Conservation (phyloP, 202 grass and related monocot species). For the Elaeis oleifera region DNA sequence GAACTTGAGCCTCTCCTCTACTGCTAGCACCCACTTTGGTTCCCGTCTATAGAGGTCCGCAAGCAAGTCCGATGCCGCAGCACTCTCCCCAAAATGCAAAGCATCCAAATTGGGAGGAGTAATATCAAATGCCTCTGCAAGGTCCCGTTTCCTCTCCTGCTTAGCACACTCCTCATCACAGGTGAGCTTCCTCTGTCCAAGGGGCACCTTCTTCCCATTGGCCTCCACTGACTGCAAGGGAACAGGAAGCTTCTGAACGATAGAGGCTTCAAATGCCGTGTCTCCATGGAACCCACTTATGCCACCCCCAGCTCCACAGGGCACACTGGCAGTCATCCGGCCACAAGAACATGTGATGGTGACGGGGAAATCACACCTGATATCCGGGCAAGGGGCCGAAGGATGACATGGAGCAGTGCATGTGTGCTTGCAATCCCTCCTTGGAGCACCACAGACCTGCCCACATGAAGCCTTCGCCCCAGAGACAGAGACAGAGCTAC, state of each 20-base stretch:
- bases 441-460: constrained; percentile 72
- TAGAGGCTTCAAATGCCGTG: constrained; percentile 47
- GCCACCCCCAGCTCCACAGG: constrained; percentile 62
- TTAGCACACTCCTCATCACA: constrained; percentile 93
- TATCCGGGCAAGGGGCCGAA: constrained; percentile 56
- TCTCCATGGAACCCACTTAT: constrained; percentile 25
- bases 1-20: constrained; percentile 93
- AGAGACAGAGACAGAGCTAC: constrained; percentile 38
- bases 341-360: constrained; percentile 77
- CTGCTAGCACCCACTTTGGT: constrained; percentile 85
- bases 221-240: constrained; percentile 63
- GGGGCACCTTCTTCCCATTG: constrained; percentile 63
- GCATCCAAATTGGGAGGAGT: constrained; percentile 74
- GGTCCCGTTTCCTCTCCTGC: constrained; percentile 75
- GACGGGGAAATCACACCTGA: constrained; percentile 64
- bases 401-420: constrained; percentile 80
- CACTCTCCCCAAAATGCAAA: constrained; percentile 78
- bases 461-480: constrained; percentile 68
- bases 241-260: constrained; percentile 74
- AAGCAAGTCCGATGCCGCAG: constrained; percentile 42
- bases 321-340: constrained; percentile 58
- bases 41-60: constrained; percentile 66
- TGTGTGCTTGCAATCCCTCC: constrained; percentile 92
- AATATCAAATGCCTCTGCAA: constrained; percentile 94
- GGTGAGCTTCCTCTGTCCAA: constrained; percentile 86